Conservation (phyloP, 2,329 filamentous ascomycete genomes). For the Penicillium corylophilum region DNA sequence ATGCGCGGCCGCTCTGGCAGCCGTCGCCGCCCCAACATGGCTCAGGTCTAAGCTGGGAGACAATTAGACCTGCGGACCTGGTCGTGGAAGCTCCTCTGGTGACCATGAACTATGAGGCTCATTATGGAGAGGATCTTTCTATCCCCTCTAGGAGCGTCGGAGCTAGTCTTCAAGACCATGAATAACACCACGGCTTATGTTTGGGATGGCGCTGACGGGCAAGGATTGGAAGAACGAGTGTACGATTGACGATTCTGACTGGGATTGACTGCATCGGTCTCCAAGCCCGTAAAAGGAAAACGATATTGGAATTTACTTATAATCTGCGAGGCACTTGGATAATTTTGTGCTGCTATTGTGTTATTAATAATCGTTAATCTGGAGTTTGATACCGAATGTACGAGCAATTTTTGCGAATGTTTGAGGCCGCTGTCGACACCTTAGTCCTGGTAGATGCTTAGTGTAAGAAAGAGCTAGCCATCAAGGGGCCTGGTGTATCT, state of each 20-base stretch:
- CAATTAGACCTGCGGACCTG: background rate
- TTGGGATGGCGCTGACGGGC: slow-evolving; percentile 1
- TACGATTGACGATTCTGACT: slow-evolving; percentile 5
- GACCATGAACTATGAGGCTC: background rate
- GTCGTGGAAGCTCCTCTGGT: background rate
- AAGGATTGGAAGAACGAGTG: slow-evolving; percentile 3
- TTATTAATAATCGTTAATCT: slow-evolving; percentile 12
- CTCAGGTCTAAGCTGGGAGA: slow-evolving; percentile 40
- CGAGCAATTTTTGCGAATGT: background rate
- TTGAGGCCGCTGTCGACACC: background rate
- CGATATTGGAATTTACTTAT: background rate
- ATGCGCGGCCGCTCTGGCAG: slow-evolving; percentile 34
- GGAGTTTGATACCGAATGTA: slow-evolving; percentile 8
- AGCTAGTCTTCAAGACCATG: background rate
- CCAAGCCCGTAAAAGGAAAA: slow-evolving; percentile 1
- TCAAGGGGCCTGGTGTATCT: background rate
- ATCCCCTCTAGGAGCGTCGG: background rate
- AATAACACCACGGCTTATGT: background rate
- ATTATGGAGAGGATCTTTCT: background rate
- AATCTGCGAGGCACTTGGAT: slow-evolving; percentile 3
- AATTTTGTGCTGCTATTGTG: slow-evolving; percentile 6
- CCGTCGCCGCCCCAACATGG: slow-evolving; percentile 43
- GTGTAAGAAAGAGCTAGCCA: background rate
- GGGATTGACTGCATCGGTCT: background rate
- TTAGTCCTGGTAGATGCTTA: background rate